Conservation (phyloP, 345 rosid genomes). For the Populus tremula region DNA sequence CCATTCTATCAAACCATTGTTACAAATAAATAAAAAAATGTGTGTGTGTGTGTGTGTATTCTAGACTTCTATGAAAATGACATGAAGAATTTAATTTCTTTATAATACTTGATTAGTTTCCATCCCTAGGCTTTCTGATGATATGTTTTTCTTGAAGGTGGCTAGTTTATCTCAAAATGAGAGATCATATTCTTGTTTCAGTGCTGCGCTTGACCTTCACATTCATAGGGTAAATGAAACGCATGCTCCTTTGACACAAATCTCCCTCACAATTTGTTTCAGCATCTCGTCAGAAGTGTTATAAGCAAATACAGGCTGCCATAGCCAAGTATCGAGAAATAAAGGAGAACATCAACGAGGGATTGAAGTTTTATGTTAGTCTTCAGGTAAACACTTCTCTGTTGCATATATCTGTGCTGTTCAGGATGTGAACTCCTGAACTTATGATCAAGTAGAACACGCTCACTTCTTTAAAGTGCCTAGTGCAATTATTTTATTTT, state of each 20-base stretch:
- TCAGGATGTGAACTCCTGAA: neutral
- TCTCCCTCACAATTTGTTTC: conserved; percentile 17
- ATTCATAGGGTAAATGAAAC: neutral
- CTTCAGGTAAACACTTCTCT: conserved; percentile 64
- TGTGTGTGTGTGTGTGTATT: neutral
- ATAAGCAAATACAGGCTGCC: conserved; percentile 90
- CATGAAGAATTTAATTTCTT: neutral
- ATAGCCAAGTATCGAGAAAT: conserved; percentile 83
- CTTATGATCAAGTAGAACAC: neutral
- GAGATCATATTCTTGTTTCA: neutral
- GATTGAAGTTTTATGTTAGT: conserved; percentile 91
- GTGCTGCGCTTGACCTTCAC: neutral
- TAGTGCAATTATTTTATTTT: neutral
- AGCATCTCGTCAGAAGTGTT: conserved; percentile 92
- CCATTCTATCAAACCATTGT: neutral
- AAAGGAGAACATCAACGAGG: conserved; percentile 94
- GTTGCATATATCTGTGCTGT: neutral
- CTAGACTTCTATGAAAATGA: neutral
- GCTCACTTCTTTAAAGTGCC: neutral
- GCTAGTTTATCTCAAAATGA: neutral
- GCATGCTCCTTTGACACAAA: neutral
- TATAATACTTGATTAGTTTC: neutral
- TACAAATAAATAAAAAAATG: neutral
- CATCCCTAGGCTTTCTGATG: neutral
- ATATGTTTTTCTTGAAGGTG: neutral